A percentile compares a stretch with the other conserved stretches of the same genome.
Evolutionary conservation across 1,284 basidiomycete species (phyloP).

Genomic region (Neolentinus lepideus): DNA sequence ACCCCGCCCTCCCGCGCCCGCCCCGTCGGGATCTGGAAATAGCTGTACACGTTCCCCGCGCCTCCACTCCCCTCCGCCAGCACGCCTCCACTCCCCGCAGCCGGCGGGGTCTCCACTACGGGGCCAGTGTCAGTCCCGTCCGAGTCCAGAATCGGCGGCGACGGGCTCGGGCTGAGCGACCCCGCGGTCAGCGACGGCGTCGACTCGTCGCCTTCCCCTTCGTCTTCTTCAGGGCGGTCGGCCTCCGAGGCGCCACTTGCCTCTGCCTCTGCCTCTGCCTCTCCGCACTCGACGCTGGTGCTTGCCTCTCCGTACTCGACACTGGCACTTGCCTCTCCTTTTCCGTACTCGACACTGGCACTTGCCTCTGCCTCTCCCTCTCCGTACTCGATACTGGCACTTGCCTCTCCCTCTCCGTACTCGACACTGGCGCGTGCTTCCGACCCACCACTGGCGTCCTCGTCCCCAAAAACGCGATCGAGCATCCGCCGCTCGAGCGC

Average conservation of each 20-base stretch:
- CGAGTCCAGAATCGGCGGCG: background rate
- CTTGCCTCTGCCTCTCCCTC: no score
- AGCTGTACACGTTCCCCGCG: background rate
- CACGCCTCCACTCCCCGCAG: background rate
- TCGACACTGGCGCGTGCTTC: no score
- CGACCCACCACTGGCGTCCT: background rate
- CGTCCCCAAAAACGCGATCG: background rate
- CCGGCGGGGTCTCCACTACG: background rate
- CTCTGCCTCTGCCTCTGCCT: no score
- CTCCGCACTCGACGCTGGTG: no score
- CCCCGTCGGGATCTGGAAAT: background rate
- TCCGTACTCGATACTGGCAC: no score
- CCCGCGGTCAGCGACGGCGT: background rate
- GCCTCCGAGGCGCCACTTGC: background rate
- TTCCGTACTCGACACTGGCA: no score
- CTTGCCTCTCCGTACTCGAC: no score
- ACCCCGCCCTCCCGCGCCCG: background rate
- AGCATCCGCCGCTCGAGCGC: background rate
- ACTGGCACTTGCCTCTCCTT: no score
- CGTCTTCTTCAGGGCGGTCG: background rate
- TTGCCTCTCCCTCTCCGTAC: no score
- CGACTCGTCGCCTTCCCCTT: background rate
- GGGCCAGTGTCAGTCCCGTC: background rate
- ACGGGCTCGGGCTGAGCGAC: background rate
- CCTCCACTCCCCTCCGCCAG: no score